Evolutionary conservation across 176 grass and related monocot species (phyloP).

Genomic region (Oryza meridionalis): DNA sequence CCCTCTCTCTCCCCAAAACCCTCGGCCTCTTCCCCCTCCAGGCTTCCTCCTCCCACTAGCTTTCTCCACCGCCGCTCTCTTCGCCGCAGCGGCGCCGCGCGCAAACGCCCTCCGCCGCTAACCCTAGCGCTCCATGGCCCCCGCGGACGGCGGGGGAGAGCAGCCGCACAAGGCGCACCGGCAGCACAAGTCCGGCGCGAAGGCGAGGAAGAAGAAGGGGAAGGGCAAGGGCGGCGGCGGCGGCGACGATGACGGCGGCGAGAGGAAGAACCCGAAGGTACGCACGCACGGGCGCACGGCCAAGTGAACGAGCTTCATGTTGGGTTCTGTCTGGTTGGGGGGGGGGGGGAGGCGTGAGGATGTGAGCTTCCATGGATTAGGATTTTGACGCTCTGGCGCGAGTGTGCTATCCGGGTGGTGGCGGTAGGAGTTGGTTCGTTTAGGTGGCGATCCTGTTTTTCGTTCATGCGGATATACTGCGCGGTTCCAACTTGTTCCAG

Average conservation of each 20-base stretch:
- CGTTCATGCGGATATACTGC: neutral
- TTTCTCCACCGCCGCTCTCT: constrained; percentile 1
- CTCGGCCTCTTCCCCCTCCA: neutral
- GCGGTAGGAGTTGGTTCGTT: neutral
- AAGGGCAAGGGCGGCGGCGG: constrained; percentile 53
- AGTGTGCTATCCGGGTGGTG: neutral
- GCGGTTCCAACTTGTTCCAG: neutral
- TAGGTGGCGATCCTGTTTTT: neutral
- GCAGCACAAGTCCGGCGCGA: constrained; percentile 69
- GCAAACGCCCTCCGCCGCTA: neutral
- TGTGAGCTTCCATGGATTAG: neutral
- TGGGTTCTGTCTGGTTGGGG: neutral
- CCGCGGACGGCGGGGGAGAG: constrained; percentile 45
- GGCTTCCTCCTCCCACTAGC: neutral
- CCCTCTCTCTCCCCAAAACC: constrained; percentile 31
- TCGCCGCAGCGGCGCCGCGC: neutral
- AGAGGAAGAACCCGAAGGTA: constrained; percentile 91
- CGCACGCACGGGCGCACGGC: neutral
- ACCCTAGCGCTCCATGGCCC: constrained; percentile 47
- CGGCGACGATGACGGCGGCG: constrained; percentile 44
- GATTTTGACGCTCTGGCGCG: neutral
- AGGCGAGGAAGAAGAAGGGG: constrained; percentile 69
- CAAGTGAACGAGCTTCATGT: neutral
- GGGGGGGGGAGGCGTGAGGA: neutral
- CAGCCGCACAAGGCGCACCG: constrained; percentile 86